phyloP scores from a whole-genome alignment of 2,329 filamentous ascomycete species.

The Fusarium sp. region DNA sequence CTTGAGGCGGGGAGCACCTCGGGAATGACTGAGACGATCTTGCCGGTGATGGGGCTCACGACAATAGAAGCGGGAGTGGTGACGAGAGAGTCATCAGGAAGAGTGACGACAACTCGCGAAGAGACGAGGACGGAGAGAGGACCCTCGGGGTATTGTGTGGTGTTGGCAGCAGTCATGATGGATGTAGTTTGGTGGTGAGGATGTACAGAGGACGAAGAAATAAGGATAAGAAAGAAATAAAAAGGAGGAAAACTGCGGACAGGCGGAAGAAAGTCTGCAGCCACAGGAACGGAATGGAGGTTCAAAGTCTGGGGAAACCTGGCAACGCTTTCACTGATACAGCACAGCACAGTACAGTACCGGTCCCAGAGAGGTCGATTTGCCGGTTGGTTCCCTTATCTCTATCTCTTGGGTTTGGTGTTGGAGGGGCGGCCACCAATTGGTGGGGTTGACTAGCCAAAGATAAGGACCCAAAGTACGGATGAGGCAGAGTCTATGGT shows the following conservation, averaged over 20 bases:
- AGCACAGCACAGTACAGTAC: too few relatives aligned
- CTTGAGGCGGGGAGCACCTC: constrained; percentile 77
- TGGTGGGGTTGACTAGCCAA: constrained; percentile 40
- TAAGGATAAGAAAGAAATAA: constrained; percentile 16
- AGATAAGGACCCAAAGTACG: constrained; percentile 34
- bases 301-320: constrained; percentile 21
- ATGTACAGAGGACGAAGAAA: constrained; percentile 3
- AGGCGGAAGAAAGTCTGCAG: constrained; percentile 15
- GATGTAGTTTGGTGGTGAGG: neutral
- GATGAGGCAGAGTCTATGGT: constrained; percentile 5
- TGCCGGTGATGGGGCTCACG: constrained; percentile 81
- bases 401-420: constrained; percentile 18
- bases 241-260: constrained; percentile 5
- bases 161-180: constrained; percentile 49
- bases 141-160: constrained; percentile 42
- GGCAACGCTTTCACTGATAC: constrained; percentile 1
- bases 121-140: constrained; percentile 82
- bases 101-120: constrained; percentile 81
- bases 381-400: constrained; percentile 38
- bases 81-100: constrained; percentile 68
- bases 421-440: constrained; percentile 21
- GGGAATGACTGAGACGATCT: constrained; percentile 81
- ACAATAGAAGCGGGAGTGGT: constrained; percentile 86
- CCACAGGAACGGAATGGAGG: neutral
- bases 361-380: neutral